Conservation (phyloP, 176 grass and related monocot species). For the Canna indica region DNA sequence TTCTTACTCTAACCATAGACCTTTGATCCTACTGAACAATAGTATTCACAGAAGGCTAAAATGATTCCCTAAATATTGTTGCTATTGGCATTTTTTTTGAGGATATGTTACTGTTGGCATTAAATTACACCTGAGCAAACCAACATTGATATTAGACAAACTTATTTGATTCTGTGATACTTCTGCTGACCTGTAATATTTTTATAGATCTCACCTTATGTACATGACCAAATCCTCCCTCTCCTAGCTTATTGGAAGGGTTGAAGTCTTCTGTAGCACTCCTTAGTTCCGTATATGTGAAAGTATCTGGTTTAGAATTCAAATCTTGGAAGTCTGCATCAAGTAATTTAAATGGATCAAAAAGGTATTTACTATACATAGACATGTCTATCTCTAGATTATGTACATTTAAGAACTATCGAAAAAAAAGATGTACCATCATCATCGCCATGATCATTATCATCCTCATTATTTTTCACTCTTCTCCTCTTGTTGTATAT, state of each 20-base stretch:
- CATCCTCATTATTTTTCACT: constrained; percentile 3
- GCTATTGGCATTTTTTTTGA: too few relatives aligned
- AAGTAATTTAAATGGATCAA: background rate
- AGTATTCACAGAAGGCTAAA: too few relatives aligned
- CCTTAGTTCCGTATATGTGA: constrained; percentile 55
- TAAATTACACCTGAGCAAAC: too few relatives aligned
- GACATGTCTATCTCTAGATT: background rate
- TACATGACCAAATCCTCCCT: constrained; percentile 78
- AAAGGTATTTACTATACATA: background rate
- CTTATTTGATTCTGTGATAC: too few relatives aligned
- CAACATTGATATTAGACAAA: too few relatives aligned
- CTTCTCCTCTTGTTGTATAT: constrained; percentile 20
- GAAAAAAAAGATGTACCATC: background rate
- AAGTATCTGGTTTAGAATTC: constrained; percentile 45
- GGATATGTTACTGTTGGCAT: too few relatives aligned
- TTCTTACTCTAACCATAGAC: too few relatives aligned
- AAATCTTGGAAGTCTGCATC: constrained; percentile 48
- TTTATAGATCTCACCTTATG: constrained; percentile 52
- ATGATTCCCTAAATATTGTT: too few relatives aligned
- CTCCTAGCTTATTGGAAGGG: constrained; percentile 67
- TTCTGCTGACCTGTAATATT: too few relatives aligned
- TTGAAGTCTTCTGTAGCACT: constrained; percentile 61
- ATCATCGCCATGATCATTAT: background rate
- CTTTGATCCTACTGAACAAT: too few relatives aligned
- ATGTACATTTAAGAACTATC: background rate